phyloP scores from a whole-genome alignment of 306 rosid genomes.

The Dryas octopetala region DNA sequence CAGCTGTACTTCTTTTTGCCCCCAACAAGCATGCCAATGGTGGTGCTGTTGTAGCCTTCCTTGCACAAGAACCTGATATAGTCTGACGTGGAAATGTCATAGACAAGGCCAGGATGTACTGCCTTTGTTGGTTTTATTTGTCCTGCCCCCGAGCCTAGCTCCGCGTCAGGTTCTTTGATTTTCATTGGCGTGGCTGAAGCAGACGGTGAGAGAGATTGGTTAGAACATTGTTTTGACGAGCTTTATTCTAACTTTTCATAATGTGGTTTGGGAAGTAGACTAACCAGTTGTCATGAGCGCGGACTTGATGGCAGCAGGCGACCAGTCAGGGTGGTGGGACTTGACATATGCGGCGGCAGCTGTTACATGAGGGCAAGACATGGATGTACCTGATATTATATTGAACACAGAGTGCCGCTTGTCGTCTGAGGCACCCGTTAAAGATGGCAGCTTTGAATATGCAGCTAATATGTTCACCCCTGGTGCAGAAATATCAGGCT shows the following conservation, averaged over 20 bases:
- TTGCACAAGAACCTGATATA: slow-evolving; percentile 64
- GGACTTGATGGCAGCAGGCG: slow-evolving; percentile 90
- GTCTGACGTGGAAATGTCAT: no score
- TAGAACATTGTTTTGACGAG: background rate
- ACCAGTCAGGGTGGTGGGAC: slow-evolving; percentile 85
- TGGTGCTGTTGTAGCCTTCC: slow-evolving; percentile 44
- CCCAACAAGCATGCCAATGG: slow-evolving; percentile 44
- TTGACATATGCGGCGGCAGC: slow-evolving; percentile 80
- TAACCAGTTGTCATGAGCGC: slow-evolving; percentile 90
- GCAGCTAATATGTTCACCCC: slow-evolving; percentile 82
- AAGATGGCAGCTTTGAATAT: slow-evolving; percentile 42
- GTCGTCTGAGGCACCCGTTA: slow-evolving; percentile 46
- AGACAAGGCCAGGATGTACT: slow-evolving; percentile 62
- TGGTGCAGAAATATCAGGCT: slow-evolving; percentile 87
- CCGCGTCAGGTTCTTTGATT: slow-evolving; percentile 28
- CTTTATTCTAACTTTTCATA: background rate
- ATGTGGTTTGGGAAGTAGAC: slow-evolving; percentile 12
- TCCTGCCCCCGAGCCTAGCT: slow-evolving; percentile 69
- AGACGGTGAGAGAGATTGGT: slow-evolving; percentile 6
- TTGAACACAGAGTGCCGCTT: slow-evolving; percentile 42
- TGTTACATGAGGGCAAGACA: slow-evolving; percentile 82
- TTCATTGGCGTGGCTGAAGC: slow-evolving; percentile 60
- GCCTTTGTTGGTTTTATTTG: slow-evolving; percentile 60
- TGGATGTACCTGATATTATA: slow-evolving; percentile 80
- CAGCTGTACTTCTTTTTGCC: slow-evolving; percentile 37